These are phyloP conservation scores for Erythrophleum fordii DNA, from an alignment of 306 rosid genomes.

Conservation along the genomic window DNA sequence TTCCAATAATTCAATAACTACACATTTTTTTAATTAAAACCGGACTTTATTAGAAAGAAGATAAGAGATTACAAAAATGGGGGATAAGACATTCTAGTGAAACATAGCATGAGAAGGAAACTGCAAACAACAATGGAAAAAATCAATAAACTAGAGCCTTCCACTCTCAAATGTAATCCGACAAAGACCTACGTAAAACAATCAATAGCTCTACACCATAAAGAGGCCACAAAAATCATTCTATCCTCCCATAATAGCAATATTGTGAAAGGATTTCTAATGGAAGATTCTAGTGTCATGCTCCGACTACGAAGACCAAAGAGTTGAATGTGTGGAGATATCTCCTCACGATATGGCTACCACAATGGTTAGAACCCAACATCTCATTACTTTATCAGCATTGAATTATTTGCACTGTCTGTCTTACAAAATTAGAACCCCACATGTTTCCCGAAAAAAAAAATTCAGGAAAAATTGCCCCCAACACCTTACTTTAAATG, in stretches of 20 bases:
- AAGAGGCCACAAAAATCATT: neutral
- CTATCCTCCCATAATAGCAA: neutral
- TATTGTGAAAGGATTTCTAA: neutral
- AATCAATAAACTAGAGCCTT: neutral
- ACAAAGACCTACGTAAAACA: neutral
- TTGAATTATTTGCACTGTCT: neutral
- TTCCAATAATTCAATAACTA: neutral
- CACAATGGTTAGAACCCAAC: neutral
- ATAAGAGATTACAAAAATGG: neutral
- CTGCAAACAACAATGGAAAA: neutral
- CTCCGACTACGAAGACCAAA: too few relatives aligned
- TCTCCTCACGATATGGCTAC: neutral
- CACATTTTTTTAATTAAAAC: neutral
- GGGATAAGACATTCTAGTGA: neutral
- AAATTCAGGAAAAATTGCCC: neutral
- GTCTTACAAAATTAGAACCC: neutral
- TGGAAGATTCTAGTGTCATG: neutral
- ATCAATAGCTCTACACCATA: neutral
- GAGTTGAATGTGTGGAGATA: neutral
- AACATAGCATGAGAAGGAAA: neutral
- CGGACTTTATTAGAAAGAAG: neutral
- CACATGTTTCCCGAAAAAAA: too few relatives aligned
- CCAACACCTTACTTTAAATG: neutral
- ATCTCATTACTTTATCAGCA: neutral
- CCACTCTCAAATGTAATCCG: neutral